These are phyloP conservation scores for Begonia peltatifolia DNA, from an alignment of 306 rosid genomes.

Conservation along the genomic window DNA sequence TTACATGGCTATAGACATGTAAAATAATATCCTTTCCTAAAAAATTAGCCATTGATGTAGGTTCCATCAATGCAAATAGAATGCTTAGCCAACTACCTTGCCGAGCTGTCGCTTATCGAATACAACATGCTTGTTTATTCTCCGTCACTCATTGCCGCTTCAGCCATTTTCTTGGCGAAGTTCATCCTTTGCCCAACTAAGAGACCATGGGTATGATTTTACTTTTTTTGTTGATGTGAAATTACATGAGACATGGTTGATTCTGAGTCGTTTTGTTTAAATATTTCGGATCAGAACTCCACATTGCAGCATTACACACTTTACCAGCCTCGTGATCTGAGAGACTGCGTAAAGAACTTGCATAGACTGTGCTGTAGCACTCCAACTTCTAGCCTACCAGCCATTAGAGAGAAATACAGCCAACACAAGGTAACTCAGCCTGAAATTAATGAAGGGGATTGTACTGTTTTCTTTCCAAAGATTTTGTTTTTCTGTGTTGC, in stretches of 20 bases:
- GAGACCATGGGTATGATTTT: constrained; percentile 70
- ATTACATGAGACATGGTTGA: not conserved
- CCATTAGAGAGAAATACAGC: constrained; percentile 45
- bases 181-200: constrained; percentile 46
- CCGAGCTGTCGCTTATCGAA: constrained; percentile 80
- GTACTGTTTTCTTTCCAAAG: too few species aligned
- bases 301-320: constrained; percentile 46
- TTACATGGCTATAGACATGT: not conserved
- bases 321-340: constrained; percentile 30
- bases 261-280: not conserved
- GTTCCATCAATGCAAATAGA: constrained; percentile 63
- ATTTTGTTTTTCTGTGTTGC: too few species aligned
- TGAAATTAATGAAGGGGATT: too few species aligned
- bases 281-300: constrained; percentile 23
- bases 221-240: not conserved
- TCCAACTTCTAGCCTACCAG: constrained; percentile 31
- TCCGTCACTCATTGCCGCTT: constrained; percentile 75
- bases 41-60: constrained; percentile 7
- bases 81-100: constrained; percentile 74
- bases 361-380: constrained; percentile 31
- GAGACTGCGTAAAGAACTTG: constrained; percentile 26
- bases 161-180: constrained; percentile 77
- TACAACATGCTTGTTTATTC: constrained; percentile 71
- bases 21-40: too few species aligned
- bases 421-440: constrained; percentile 35